phyloP scores from a whole-genome alignment of 2,329 filamentous ascomycete genomes.

The Neonectria magnoliae region DNA sequence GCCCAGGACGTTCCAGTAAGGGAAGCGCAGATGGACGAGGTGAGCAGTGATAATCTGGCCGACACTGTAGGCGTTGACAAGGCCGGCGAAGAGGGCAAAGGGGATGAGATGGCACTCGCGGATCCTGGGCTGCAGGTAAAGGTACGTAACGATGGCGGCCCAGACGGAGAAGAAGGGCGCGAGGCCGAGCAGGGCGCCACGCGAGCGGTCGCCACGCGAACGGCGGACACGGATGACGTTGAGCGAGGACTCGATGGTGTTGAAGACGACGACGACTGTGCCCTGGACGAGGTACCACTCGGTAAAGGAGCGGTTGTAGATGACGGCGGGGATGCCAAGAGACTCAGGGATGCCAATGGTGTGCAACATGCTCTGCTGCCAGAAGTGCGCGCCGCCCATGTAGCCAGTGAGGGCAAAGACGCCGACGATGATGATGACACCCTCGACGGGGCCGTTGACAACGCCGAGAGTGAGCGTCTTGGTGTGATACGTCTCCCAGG shows the following conservation, averaged over 20 bases:
- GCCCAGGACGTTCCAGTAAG: conserved; percentile 87
- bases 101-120: conserved; percentile 85
- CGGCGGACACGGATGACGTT: conserved; percentile 88
- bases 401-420: conserved; percentile 87
- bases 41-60: conserved; percentile 97
- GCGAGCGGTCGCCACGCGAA: conserved; percentile 75
- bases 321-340: conserved; percentile 70
- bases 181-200: conserved; percentile 83
- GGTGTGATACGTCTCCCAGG: conserved; percentile 99
- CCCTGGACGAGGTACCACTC: conserved; percentile 95
- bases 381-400: conserved; percentile 90
- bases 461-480: conserved; percentile 93
- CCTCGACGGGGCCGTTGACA: conserved; percentile 94
- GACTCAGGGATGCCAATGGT: conserved; percentile 74
- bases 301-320: conserved; percentile 87
- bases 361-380: conserved; percentile 83
- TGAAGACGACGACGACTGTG: conserved; percentile 81
- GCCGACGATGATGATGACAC: conserved; percentile 82
- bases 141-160: conserved; percentile 79
- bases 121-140: conserved; percentile 86
- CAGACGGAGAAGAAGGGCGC: conserved; percentile 83
- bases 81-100: conserved; percentile 86
- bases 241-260: conserved; percentile 80
- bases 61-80: conserved; percentile 94
- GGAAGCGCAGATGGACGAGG: conserved; percentile 86